Base-by-base conservation (phyloP, 352 stramenopile genomes). In the Globisporangium cylindrosporum region DNA sequence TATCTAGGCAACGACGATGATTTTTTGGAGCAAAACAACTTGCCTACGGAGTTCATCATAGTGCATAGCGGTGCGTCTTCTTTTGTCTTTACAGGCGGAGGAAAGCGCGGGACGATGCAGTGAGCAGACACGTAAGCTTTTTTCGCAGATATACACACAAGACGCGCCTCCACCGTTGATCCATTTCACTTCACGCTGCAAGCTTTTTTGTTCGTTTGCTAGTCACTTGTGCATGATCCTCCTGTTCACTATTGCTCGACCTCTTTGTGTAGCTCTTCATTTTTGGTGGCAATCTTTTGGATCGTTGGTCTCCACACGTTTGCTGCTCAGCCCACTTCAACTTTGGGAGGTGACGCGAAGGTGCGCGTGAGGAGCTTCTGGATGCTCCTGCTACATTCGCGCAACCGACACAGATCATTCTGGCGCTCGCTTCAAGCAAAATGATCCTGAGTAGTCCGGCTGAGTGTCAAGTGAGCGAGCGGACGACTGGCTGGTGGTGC, bases 1-100 rank as follows among this genome's bases (percentile, higher is more conserved):
- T 60, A 59, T 67, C 61, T 12, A 38, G 59, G 59, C 59, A 64
- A 51, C 54, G 25, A 59, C 22, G 46, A 53, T 51, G 14, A 59
- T 34, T 67, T 51, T 64, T 64, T 56, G 27, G 20, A 53, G 29
- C 9, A 62, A 62, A 36, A 62, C 18, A 20, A 62, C 14, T 53
- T 62, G 32, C 57, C 56, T 38, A 1, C 53, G 9, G 10, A 24
- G 53, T 38, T 38, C 53, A 59, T 24, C 53, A 59, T 24, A 9
- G 51, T 58, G 4, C 14, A 59, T 22, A 25, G 6, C 24, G 9
- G 51, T 10, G 7, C 24, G 22, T 34, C 22, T 12, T 41, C 55
- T 61, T 46, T 46, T 25, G 54, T 57, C 22, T n/a, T n/a, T 8
- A 8, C 24, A 48, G 14, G 12, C 14, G 38, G 38, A 48, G 20